Evolutionary conservation across 2,329 filamentous ascomycete genomes (phyloP), one percentile per base, ranked within the genome.

Genomic region (Scytalidium sp.): DNA sequence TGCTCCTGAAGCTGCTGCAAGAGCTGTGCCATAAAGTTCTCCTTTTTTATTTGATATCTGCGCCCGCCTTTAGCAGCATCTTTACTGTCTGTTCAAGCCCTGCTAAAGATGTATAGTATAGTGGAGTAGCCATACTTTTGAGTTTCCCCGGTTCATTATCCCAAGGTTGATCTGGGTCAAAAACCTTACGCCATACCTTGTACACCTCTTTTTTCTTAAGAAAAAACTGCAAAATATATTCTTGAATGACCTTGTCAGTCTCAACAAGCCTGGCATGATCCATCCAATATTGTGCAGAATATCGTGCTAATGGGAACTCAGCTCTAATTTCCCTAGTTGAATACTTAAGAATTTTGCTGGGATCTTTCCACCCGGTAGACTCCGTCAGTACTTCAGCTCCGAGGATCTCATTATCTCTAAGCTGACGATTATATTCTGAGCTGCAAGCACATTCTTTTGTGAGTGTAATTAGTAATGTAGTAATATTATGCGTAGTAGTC

Each of bases 241-340:
- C 42, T 22, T 43, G 32, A 17, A 43, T 15, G 17, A 42, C 48
- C 45, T 55, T 17, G 21, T 48, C 45, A 27, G 42, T n/a, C 51
- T 56, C 49, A 50, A 46, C 19, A 49, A 52, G 39, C 21, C 13
- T 21, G 20, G 52, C 51, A 47, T 62, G 45, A 1, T 11, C 20
- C 13, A 47, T 36, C 60, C 59, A 64, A 45, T 60, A 59, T 15
- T 45, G 32, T n/a, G 59, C 56, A 10, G 55, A 48, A 46, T 60
- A 64, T 13, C 48, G 13, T 19, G 57, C 56, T 5, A 63, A 44
- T 10, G 52, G 51, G 36, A 49, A 60, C 3, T 56, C 11, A 19
- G n/a, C 29, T 40, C 40, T 49, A 8, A 48, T 45, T 19, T 45
- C 43, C 7, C n/a, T n/a, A n/a, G n/a, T n/a, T n/a, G n/a, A n/a